Conservation (phyloP, 2,329 filamentous ascomycete species). For the Colletotrichum sp. region DNA sequence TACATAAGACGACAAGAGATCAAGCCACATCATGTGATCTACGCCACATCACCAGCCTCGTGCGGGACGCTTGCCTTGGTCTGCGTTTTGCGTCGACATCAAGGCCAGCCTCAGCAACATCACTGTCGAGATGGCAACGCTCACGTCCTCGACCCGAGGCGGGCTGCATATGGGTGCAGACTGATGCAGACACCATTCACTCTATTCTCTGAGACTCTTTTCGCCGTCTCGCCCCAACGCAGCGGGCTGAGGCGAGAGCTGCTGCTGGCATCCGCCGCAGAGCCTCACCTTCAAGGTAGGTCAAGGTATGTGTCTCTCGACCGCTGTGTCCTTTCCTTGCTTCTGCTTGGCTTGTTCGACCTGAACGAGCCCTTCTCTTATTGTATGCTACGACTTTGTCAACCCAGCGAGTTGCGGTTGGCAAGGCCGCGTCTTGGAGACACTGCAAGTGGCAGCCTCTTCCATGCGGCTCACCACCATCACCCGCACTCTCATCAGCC, state of each 20-base stretch:
- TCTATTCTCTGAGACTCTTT: background rate
- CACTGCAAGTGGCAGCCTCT: background rate
- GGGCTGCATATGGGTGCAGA: background rate
- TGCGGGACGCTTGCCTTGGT: conserved; percentile 21
- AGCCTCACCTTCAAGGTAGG: conserved; percentile 17
- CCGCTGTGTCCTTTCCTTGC: background rate
- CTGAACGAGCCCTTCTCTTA: background rate
- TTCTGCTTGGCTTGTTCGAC: background rate
- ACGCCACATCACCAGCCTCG: conserved; percentile 17
- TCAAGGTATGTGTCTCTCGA: conserved; percentile 17
- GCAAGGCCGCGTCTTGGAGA: background rate
- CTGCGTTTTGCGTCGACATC: conserved; percentile 21
- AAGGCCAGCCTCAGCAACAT: conserved; percentile 17
- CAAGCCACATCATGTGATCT: conserved; percentile 5
- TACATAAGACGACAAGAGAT: background rate
- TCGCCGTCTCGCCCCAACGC: background rate
- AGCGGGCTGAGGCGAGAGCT: background rate
- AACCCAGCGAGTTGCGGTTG: background rate
- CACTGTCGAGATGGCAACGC: conserved; percentile 5
- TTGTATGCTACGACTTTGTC: background rate
- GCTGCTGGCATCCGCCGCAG: conserved; percentile 17
- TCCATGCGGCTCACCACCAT: background rate
- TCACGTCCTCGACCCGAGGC: background rate
- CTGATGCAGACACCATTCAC: background rate
- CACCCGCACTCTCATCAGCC: conserved; percentile 7